phyloP scores from a whole-genome alignment of 306 rosid genomes.

The Betula pendula region DNA sequence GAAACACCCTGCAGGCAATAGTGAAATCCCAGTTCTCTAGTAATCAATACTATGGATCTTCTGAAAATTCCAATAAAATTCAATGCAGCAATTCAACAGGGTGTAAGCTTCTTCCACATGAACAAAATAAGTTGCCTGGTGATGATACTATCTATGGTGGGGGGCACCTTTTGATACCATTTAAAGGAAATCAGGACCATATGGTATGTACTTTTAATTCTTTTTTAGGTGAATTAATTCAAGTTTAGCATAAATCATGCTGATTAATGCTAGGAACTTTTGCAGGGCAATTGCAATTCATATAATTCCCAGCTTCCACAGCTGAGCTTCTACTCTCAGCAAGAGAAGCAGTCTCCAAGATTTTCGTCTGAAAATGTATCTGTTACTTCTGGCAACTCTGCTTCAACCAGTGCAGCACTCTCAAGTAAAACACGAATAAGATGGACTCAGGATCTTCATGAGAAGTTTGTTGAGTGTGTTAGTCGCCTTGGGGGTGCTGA shows the following conservation, averaged over 20 bases:
- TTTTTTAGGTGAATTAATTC: neutral
- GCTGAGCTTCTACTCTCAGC: slow-evolving; percentile 43
- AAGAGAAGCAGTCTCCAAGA: slow-evolving; percentile 53
- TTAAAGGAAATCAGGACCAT: slow-evolving; percentile 53
- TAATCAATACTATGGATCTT: slow-evolving; percentile 30
- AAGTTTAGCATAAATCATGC: neutral
- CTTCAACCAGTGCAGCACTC: slow-evolving; percentile 39
- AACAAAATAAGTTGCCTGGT: slow-evolving; percentile 41
- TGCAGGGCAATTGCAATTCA: slow-evolving; percentile 43
- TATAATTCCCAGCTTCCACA: slow-evolving; percentile 40
- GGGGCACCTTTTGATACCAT: slow-evolving; percentile 35
- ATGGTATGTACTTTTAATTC: slow-evolving; percentile 38
- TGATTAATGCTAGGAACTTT: slow-evolving; percentile 10
- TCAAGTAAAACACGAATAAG: slow-evolving; percentile 69
- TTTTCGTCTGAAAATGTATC: slow-evolving; percentile 36
- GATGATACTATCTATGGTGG: slow-evolving; percentile 29
- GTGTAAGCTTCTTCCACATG: slow-evolving; percentile 34
- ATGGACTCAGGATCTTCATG: slow-evolving; percentile 95
- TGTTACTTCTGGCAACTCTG: slow-evolving; percentile 26
- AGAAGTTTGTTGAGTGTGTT: slow-evolving; percentile 80
- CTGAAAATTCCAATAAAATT: slow-evolving; percentile 32
- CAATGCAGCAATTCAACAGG: slow-evolving; percentile 24
- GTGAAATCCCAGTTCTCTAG: slow-evolving; percentile 41
- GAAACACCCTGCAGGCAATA: slow-evolving; percentile 52
- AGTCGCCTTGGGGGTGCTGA: slow-evolving; percentile 87